Evolutionary conservation across 2,329 filamentous ascomycete genomes (phyloP), one percentile per base, ranked within the genome.

Genomic region (Plectosphaerella sp.): DNA sequence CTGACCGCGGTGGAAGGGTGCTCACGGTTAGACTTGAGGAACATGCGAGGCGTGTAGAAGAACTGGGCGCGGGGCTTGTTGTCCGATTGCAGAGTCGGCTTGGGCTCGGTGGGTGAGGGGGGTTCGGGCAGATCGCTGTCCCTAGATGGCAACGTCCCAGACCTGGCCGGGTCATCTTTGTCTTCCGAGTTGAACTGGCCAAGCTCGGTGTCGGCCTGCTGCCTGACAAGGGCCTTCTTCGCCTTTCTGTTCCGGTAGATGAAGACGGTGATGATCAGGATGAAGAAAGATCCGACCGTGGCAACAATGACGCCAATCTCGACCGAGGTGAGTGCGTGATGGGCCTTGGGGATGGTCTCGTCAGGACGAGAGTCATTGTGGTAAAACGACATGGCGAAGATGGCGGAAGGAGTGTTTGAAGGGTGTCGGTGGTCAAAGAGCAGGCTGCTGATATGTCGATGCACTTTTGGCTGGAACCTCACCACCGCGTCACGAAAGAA

Each of bases 251-350:
- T 48, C 8, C 61, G 62, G 50, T 57, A 57, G 46, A 56, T 49
- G 24, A 67, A 62, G 48, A 65, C 52, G 14, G 56, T 52, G 15
- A 51, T 50, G 7, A 66, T 51, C 43, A 60, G 49, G 5, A 58
- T 22, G 36, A 59, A 28, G 47, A 66, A 62, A 48, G 59, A 57
- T 37, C 57, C 11, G 33, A 62, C 55, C 12, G 57, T 56, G 20
- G 54, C 62, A 22, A 58, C 54, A n/a, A 67, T 59, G 49, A 64
- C 54, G 4, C 59, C 65, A 33, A 66, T 60, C 48, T 67, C 65
- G 25, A 61, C 48, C 18, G 58, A 48, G 8, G 56, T 61, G 52
- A 64, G 62, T 43, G 48, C 52, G 16, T 52, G 49, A 6, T 52
- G 48, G 24, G 56, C 47, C 24, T 49, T 48, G 8, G 55, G 50